These are phyloP conservation scores for Cladorrhinum sp. DNA, from an alignment of 2,329 filamentous ascomycete species.

Conservation along the genomic window DNA sequence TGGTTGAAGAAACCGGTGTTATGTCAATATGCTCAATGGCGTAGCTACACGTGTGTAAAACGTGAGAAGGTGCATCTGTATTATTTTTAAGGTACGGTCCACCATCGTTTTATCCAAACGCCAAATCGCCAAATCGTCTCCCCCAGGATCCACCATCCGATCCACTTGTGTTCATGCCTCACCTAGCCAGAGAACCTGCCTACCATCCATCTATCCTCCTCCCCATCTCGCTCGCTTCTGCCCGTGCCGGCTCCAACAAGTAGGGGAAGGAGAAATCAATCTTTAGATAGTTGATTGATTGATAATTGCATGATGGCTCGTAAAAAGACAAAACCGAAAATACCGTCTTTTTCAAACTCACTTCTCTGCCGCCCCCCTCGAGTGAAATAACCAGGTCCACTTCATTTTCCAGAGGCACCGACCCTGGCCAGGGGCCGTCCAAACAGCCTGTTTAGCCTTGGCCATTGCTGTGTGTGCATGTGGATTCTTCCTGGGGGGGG, in stretches of 20 bases:
- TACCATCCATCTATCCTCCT: slow-evolving; percentile 4
- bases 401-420: slow-evolving; percentile 20
- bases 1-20: neutral
- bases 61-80: neutral
- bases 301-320: neutral
- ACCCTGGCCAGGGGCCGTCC: slow-evolving; percentile 14
- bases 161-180: slow-evolving; percentile 10
- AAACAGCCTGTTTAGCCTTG: slow-evolving; percentile 25
- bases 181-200: neutral
- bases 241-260: slow-evolving; percentile 24
- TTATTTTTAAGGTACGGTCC: slow-evolving; percentile 7
- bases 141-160: slow-evolving; percentile 7
- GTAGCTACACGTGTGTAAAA: slow-evolving; percentile 7
- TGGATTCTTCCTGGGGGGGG: slow-evolving; percentile 4
- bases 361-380: slow-evolving; percentile 10
- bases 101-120: slow-evolving; percentile 9
- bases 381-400: slow-evolving; percentile 21
- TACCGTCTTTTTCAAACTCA: neutral
- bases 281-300: neutral
- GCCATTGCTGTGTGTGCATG: slow-evolving; percentile 10
- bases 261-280: slow-evolving; percentile 10
- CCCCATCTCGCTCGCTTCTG: slow-evolving; percentile 22
- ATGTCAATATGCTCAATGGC: neutral
- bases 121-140: neutral
- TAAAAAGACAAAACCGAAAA: neutral